Percentiles rank a stretch among this genome's conserved stretches.
Conservation (phyloP, 306 rosid genomes). For the Corylus americana region DNA sequence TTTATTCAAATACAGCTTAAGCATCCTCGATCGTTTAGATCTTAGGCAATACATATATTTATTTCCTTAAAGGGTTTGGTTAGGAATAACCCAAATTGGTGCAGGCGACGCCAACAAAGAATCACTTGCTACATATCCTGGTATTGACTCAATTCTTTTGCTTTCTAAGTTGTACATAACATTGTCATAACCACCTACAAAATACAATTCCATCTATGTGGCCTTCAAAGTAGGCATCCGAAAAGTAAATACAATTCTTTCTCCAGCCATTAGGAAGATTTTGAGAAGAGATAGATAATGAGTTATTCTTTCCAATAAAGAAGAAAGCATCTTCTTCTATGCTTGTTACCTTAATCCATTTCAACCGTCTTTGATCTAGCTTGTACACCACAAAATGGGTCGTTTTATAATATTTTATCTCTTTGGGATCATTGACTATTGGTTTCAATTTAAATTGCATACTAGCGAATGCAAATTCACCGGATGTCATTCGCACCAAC, state of each 20-base stretch:
- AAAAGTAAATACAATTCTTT: not conserved
- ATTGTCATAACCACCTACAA: not conserved
- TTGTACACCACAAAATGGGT: not conserved
- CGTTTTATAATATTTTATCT: not conserved
- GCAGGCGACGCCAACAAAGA: not conserved
- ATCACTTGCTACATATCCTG: no score
- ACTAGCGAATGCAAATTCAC: no score
- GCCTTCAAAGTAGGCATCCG: not conserved
- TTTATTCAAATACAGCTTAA: no score
- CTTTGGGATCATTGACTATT: no score
- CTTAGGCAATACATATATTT: no score
- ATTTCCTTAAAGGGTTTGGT: not conserved
- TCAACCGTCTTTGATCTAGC: not conserved
- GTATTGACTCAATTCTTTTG: not conserved
- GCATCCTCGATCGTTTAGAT: no score
- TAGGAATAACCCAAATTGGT: not conserved
- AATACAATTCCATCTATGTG: not conserved
- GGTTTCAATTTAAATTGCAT: no score
- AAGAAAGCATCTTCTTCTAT: not conserved
- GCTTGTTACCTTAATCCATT: not conserved
- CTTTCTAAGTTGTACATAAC: not conserved
- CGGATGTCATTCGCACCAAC: no score
- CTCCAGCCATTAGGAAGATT: not conserved
- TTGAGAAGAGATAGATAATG: not conserved
- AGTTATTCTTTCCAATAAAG: not conserved